phyloP scores from a whole-genome alignment of 1,139 yeast species.

The Candida neerlandica region DNA sequence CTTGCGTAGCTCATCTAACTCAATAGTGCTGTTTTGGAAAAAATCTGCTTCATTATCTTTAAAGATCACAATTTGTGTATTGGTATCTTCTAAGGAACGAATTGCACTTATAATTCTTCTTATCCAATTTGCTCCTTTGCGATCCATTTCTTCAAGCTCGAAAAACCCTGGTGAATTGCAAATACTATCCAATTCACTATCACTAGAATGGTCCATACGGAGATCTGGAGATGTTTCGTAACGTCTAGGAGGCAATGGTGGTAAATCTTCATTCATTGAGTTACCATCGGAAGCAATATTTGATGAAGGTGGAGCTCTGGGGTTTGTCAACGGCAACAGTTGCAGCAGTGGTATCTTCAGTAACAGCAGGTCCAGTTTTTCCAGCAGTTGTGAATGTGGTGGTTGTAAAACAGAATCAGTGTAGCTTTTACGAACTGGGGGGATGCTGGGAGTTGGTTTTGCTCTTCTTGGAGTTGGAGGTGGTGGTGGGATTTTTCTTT shows the following conservation, averaged over 20 bases:
- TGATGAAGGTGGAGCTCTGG: constrained; percentile 20
- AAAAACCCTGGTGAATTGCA: constrained; percentile 16
- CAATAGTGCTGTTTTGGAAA: constrained; percentile 21
- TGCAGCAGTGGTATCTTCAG: not conserved
- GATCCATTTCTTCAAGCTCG: constrained; percentile 46
- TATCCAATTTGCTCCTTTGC: constrained; percentile 52
- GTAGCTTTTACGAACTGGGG: not conserved
- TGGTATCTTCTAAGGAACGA: constrained; percentile 39
- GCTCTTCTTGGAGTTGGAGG: not conserved
- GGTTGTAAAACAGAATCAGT: constrained; percentile 9
- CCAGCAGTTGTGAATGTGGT: not conserved
- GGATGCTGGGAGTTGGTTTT: not conserved
- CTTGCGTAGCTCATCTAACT: constrained; percentile 13
- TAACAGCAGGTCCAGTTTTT: not conserved
- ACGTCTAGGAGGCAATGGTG: constrained; percentile 17
- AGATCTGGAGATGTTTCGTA: constrained; percentile 3
- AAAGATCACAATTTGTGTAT: constrained; percentile 40
- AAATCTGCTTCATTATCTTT: constrained; percentile 41
- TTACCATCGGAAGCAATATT: constrained; percentile 18
- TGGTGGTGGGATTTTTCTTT: constrained; percentile 22
- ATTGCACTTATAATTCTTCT: constrained; percentile 42
- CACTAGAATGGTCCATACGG: constrained; percentile 1
- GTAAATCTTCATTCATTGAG: constrained; percentile 14
- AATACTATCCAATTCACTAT: constrained; percentile 14
- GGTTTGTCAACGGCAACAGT: not conserved